Conservation (phyloP, 2,329 filamentous ascomycete genomes). For the Diaporthe citri region DNA sequence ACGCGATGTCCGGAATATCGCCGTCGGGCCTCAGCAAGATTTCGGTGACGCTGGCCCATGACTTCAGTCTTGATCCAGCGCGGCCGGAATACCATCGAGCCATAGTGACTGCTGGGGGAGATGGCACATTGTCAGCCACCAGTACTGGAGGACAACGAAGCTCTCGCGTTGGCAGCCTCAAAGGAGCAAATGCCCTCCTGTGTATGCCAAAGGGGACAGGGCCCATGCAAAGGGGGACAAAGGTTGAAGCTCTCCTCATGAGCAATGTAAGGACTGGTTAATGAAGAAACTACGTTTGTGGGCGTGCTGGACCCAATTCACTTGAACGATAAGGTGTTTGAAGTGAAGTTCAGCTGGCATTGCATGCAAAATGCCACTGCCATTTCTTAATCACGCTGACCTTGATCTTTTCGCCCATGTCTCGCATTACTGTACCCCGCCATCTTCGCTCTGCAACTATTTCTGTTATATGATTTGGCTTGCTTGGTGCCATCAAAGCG, state of each 20-base stretch:
- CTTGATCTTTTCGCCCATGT: not conserved
- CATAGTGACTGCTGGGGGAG: constrained; percentile 72
- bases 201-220: constrained; percentile 77
- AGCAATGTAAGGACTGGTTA: constrained; percentile 55
- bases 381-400: not conserved
- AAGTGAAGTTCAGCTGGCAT: not conserved
- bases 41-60: constrained; percentile 77
- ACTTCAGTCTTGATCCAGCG: constrained; percentile 79
- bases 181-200: constrained; percentile 87
- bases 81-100: constrained; percentile 94
- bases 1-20: constrained; percentile 78
- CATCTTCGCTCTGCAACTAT: not conserved
- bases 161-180: constrained; percentile 88
- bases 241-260: constrained; percentile 86
- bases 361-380: not conserved
- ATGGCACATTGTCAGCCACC: constrained; percentile 78
- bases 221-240: constrained; percentile 75
- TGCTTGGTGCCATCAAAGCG: not conserved
- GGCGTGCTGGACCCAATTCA: not conserved
- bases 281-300: constrained; percentile 27
- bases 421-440: not conserved
- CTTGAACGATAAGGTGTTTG: not conserved
- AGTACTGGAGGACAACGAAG: constrained; percentile 94
- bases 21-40: constrained; percentile 79
- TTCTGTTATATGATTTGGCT: not conserved